A percentile compares a stretch with the other conserved stretches of the same genome.
These are phyloP conservation scores for Millerozyma acaciae DNA, from an alignment of 805 yeast genomes.

Conservation along the genomic window DNA sequence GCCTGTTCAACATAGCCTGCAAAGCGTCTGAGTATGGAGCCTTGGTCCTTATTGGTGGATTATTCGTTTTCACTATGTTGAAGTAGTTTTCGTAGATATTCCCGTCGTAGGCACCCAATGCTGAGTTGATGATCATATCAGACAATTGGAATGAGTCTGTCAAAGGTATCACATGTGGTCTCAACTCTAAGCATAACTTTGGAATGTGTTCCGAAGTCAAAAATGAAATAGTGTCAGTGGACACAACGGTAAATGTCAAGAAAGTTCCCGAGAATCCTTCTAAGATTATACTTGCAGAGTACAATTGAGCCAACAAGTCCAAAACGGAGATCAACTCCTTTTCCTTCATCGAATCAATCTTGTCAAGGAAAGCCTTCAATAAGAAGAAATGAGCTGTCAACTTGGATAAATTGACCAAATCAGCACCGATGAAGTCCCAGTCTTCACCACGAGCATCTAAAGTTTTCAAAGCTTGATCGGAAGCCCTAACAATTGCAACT, in stretches of 20 bases:
- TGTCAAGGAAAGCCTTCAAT: constrained; percentile 33
- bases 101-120: constrained; percentile 75
- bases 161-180: constrained; percentile 68
- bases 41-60: constrained; percentile 50
- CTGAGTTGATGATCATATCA: constrained; percentile 75
- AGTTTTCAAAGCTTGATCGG: constrained; percentile 27
- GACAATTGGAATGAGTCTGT: constrained; percentile 78
- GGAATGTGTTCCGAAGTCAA: constrained; percentile 19
- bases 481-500: constrained; percentile 37
- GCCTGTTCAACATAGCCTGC: constrained; percentile 29
- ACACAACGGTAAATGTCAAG: constrained; percentile 57
- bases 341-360: constrained; percentile 27
- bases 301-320: constrained; percentile 54
- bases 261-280: constrained; percentile 72
- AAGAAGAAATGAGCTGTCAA: constrained; percentile 44
- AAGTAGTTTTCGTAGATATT: constrained; percentile 77
- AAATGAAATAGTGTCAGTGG: constrained; percentile 31
- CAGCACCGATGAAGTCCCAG: constrained; percentile 45
- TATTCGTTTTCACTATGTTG: constrained; percentile 42
- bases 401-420: constrained; percentile 43
- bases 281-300: constrained; percentile 36
- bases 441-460: constrained; percentile 32
- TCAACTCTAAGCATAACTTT: constrained; percentile 22
- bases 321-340: constrained; percentile 46
- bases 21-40: constrained; percentile 50